A percentile compares a stretch with the other conserved stretches of the same genome.
Conservation (phyloP, 192 early-diverging fungal species). For the Backusella mclennaniae region DNA sequence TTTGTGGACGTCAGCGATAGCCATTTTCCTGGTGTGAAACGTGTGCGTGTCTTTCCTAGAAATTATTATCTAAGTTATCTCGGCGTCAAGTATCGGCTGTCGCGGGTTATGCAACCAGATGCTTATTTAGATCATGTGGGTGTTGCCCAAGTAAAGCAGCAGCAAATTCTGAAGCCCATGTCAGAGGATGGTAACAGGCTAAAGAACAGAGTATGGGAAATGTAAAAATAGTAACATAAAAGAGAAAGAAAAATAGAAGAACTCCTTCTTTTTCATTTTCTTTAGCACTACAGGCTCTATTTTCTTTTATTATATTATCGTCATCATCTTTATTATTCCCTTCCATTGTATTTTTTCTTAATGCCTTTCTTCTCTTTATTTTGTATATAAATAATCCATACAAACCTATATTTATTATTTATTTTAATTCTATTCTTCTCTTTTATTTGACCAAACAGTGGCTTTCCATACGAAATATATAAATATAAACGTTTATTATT, state of each 20-base stretch:
- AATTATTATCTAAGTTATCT: slow-evolving; percentile 36
- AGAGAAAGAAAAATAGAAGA: not conserved
- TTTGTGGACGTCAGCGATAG: slow-evolving; percentile 38
- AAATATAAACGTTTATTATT: not conserved
- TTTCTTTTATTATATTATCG: not conserved
- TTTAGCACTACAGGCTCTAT: not conserved
- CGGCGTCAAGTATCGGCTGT: slow-evolving; percentile 37
- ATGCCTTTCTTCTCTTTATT: not conserved
- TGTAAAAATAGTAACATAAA: not conserved
- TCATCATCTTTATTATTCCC: not conserved
- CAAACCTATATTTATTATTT: not conserved
- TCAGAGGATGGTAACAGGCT: not conserved
- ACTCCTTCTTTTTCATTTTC: not conserved
- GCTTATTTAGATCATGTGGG: slow-evolving; percentile 32
- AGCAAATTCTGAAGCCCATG: not conserved
- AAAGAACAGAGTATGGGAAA: slow-evolving; percentile 10
- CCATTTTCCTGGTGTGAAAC: slow-evolving; percentile 32
- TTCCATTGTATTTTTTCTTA: not conserved
- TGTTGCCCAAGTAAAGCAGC: slow-evolving; percentile 11
- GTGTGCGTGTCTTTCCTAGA: slow-evolving; percentile 35
- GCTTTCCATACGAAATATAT: not conserved
- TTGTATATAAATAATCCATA: slow-evolving; percentile 9
- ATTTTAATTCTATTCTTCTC: not conserved
- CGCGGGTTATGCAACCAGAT: slow-evolving; percentile 38
- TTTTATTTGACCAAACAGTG: not conserved